Base-by-base conservation (phyloP, 2,329 filamentous ascomycete species). In the Aspergillus uvarum region DNA sequence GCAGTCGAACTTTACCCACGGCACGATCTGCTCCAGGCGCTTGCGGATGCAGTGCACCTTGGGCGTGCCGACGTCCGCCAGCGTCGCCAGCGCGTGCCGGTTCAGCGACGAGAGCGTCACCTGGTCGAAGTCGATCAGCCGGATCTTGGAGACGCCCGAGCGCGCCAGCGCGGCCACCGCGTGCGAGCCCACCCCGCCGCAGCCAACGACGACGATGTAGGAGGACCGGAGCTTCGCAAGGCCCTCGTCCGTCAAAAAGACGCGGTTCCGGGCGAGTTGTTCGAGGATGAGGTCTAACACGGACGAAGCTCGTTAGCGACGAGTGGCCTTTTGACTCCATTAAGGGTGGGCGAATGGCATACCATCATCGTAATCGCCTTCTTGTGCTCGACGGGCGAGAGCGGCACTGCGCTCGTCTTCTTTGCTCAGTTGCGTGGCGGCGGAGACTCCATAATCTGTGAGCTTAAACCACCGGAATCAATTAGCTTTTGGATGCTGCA, bases 81-180 rank as follows among this genome's bases (percentile, higher is more conserved):
- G 82, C 0, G 94, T 98, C 5, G 95, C 95, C 1, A 99, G 89
- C 8, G 95, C 92, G 77, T 99, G 95, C n/a, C 95, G 83, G 76
- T 99, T 99, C 57, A 99, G 80, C 3, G 92, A 96, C 64, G 91
- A 96, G 49, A 99, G 82, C 0, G 93, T 96, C 35, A 99, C 94
- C 82, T 99, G 95, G 74, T 99, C 95, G 74, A 99, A 99, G 76
- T 99, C 95, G 67, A 99, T 87, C 42, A 99, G 84, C 1, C 95
- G 88, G 57, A 99, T 83, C 68, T 87, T 89, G n/a, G 89, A 88
- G 48, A 96, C 92, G 32, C 95, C 95, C 0, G 93, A 96, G 31
- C 95, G 88, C 5, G 92, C 89, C 31, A 99, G 86, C 3, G 95
- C 89, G 1, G 93, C 89, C 4, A 89, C 86, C 63, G 91, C 93